A percentile compares a stretch with the other conserved stretches of the same genome.
Evolutionary conservation across 2,329 filamentous ascomycete species (phyloP).

Genomic region (Cladophialophora exuberans): DNA sequence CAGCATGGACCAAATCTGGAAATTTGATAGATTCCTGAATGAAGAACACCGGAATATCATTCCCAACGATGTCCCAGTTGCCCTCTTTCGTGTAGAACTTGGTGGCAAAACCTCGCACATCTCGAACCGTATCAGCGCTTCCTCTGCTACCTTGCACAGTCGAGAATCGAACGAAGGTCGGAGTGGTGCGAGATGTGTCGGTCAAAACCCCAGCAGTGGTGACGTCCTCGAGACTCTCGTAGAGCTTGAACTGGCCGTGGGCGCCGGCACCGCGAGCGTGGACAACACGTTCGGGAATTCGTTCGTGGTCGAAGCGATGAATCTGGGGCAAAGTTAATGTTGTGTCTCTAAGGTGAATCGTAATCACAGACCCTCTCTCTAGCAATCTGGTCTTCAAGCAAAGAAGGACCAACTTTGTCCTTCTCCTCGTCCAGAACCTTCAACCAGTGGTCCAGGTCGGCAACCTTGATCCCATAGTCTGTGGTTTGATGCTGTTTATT

Average conservation of each 20-base stretch:
- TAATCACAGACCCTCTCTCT: slow-evolving; percentile 67
- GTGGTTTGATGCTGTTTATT: slow-evolving; percentile 66
- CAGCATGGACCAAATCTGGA: slow-evolving; percentile 49
- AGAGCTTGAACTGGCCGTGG: slow-evolving; percentile 68
- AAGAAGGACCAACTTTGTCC: slow-evolving; percentile 64
- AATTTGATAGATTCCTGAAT: slow-evolving; percentile 73
- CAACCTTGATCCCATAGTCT: slow-evolving; percentile 75
- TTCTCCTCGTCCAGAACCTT: slow-evolving; percentile 59
- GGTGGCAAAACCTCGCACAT: slow-evolving; percentile 77
- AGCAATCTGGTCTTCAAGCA: slow-evolving; percentile 73
- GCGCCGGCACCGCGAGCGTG: slow-evolving; percentile 68
- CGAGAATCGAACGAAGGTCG: slow-evolving; percentile 74
- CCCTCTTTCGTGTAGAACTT: slow-evolving; percentile 80
- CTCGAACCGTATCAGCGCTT: slow-evolving; percentile 79
- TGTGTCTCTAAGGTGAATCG: not conserved
- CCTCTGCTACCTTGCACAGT: slow-evolving; percentile 76
- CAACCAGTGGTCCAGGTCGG: slow-evolving; percentile 78
- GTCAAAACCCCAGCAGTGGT: slow-evolving; percentile 67
- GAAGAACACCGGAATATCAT: slow-evolving; percentile 78
- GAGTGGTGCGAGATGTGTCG: slow-evolving; percentile 69
- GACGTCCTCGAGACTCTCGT: slow-evolving; percentile 65
- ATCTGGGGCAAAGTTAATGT: slow-evolving; percentile 39
- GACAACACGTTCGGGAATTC: slow-evolving; percentile 70
- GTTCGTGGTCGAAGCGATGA: slow-evolving; percentile 73
- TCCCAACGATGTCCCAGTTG: slow-evolving; percentile 75